A percentile compares a stretch with the other conserved stretches of the same genome.
Conservation (phyloP, 192 early-diverging fungal species). For the Coemansia sp. region DNA sequence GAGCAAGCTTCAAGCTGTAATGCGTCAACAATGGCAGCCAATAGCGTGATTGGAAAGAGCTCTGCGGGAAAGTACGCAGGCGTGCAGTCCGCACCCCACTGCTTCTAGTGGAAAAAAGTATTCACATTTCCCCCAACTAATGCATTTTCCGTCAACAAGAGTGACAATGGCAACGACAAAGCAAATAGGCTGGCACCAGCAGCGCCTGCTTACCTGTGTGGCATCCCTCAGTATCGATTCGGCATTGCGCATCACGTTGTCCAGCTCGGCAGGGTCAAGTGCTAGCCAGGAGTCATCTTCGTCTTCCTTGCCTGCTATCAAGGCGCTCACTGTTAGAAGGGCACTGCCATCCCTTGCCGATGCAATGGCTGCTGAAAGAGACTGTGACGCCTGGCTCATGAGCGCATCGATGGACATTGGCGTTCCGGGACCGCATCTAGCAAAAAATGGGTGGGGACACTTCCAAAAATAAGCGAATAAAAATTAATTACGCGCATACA, state of each 20-base stretch:
- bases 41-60: background rate
- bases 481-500: background rate
- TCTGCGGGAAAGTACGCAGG: constrained; percentile 5
- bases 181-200: background rate
- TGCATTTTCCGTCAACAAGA: background rate
- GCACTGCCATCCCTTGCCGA: background rate
- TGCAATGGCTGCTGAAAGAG: constrained; percentile 6
- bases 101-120: constrained; percentile 1
- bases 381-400: constrained; percentile 7
- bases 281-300: constrained; percentile 53
- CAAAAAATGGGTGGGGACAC: background rate
- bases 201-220: constrained; percentile 28
- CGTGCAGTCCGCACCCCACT: constrained; percentile 2
- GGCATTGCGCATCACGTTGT: constrained; percentile 47
- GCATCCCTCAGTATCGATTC: constrained; percentile 33
- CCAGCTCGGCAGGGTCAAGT: constrained; percentile 39
- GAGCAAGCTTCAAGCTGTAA: background rate
- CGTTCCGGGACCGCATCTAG: constrained; percentile 17
- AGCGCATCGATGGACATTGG: constrained; percentile 18
- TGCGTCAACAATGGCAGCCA: constrained; percentile 1
- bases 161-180: background rate
- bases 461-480: constrained; percentile 6
- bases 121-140: background rate
- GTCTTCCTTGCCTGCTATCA: constrained; percentile 13
- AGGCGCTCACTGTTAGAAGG: background rate